phyloP scores from a whole-genome alignment of 2,329 filamentous ascomycete genomes.

The Penicillium italicum region DNA sequence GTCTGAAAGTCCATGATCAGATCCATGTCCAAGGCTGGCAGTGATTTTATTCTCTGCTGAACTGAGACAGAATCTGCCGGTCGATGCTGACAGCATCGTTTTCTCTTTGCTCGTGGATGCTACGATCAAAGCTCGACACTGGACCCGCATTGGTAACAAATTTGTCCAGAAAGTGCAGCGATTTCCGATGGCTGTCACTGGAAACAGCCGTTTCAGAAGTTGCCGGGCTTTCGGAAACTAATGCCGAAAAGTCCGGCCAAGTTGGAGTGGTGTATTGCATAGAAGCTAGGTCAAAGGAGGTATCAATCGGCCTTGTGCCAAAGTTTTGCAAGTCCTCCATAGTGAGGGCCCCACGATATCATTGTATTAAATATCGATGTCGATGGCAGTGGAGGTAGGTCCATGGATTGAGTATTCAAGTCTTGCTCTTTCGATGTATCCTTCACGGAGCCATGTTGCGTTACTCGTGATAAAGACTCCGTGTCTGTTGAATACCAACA shows the following conservation, averaged over 20 bases:
- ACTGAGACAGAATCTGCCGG: neutral
- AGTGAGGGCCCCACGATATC: conserved; percentile 1
- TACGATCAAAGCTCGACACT: conserved; percentile 38
- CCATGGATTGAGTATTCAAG: neutral
- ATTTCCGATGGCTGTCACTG: conserved; percentile 13
- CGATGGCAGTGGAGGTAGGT: neutral
- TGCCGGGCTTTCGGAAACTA: conserved; percentile 5
- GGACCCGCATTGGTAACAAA: conserved; percentile 40
- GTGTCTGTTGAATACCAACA: conserved; percentile 20
- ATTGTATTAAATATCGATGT: neutral
- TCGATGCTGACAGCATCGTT: conserved; percentile 15
- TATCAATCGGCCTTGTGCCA: neutral
- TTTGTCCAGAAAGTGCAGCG: conserved; percentile 31
- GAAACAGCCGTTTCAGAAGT: neutral
- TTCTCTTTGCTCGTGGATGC: conserved; percentile 32
- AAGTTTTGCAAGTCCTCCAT: neutral
- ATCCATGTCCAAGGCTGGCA: conserved; percentile 9
- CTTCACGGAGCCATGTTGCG: neutral
- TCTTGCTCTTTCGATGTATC: neutral
- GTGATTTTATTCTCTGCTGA: neutral
- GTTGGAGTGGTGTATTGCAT: conserved; percentile 2
- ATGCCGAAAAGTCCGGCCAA: conserved; percentile 12
- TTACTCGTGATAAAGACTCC: neutral
- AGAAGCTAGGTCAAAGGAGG: neutral
- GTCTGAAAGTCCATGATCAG: conserved; percentile 37